Percentiles rank a stretch among this genome's conserved stretches.
Conservation (phyloP, 2,329 filamentous ascomycete genomes). For the Cytospora paraplurivora region DNA sequence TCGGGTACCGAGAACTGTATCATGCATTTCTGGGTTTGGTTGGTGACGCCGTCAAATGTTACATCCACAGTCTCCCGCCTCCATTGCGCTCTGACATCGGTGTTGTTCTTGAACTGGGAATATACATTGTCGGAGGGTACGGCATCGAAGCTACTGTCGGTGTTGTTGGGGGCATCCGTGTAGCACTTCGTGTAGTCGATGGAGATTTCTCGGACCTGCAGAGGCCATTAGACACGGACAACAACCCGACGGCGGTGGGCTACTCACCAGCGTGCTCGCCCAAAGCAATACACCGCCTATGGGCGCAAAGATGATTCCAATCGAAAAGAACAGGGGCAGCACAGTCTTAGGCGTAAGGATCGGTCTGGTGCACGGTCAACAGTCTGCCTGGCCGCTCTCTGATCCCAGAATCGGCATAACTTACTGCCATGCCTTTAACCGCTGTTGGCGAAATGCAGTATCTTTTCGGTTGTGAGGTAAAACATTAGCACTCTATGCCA, state of each 20-base stretch:
- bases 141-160: constrained; percentile 40
- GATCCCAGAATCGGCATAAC: constrained; percentile 43
- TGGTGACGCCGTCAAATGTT: constrained; percentile 42
- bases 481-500: constrained; percentile 26
- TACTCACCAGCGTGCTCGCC: constrained; percentile 74
- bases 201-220: constrained; percentile 82
- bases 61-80: constrained; percentile 45
- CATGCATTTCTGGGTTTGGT: constrained; percentile 61
- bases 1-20: constrained; percentile 80
- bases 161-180: constrained; percentile 51
- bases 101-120: constrained; percentile 69
- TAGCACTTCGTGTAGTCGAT: constrained; percentile 88
- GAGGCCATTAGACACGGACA: constrained; percentile 21
- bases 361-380: constrained; percentile 58
- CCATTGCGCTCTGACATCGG: constrained; percentile 46
- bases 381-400: not conserved
- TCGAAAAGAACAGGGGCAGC: constrained; percentile 84
- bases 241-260: constrained; percentile 11
- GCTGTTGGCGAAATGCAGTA: constrained; percentile 94
- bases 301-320: constrained; percentile 90
- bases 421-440: constrained; percentile 98
- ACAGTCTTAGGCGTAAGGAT: constrained; percentile 95
- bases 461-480: constrained; percentile 53
- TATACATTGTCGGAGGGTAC: constrained; percentile 63
- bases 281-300: constrained; percentile 86